phyloP scores from a whole-genome alignment of 345 rosid genomes.

The Eucalyptus tenuipes region DNA sequence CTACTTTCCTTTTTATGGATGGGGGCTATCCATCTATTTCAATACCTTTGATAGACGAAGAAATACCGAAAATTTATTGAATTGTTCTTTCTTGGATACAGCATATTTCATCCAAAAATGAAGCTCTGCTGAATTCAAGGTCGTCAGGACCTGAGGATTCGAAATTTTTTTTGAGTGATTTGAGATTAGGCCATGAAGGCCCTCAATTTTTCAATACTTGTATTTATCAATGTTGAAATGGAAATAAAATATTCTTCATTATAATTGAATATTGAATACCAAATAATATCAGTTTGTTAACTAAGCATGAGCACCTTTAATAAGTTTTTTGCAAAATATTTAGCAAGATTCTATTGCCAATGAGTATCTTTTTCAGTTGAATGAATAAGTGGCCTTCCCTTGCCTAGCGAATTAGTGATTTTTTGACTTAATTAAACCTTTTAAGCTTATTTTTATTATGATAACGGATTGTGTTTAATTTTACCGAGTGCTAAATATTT shows the following conservation, averaged over 20 bases:
- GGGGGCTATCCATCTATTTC: too few species aligned
- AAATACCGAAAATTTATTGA: accelerated
- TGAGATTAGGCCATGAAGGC: not conserved
- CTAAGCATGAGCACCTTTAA: not conserved
- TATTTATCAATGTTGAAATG: not conserved
- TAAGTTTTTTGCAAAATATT: not conserved
- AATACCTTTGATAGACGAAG: too few species aligned
- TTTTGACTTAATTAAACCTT: not conserved
- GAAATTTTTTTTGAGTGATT: too few species aligned
- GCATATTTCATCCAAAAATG: too few species aligned
- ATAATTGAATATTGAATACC: not conserved
- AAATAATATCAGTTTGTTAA: too few species aligned
- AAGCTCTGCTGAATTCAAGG: too few species aligned
- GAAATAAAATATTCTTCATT: too few species aligned
- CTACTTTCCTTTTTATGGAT: too few species aligned
- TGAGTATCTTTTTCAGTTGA: accelerated
- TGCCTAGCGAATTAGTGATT: not conserved
- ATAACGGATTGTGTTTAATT: too few species aligned
- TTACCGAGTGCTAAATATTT: not conserved
- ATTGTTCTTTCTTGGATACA: too few species aligned
- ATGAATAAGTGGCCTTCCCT: not conserved
- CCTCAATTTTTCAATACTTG: not conserved
- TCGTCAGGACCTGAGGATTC: accelerated
- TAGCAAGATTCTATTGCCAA: not conserved
- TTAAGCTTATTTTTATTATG: too few species aligned